Conservation (phyloP, 2,329 filamentous ascomycete species). For the Fusarium ambrosium region DNA sequence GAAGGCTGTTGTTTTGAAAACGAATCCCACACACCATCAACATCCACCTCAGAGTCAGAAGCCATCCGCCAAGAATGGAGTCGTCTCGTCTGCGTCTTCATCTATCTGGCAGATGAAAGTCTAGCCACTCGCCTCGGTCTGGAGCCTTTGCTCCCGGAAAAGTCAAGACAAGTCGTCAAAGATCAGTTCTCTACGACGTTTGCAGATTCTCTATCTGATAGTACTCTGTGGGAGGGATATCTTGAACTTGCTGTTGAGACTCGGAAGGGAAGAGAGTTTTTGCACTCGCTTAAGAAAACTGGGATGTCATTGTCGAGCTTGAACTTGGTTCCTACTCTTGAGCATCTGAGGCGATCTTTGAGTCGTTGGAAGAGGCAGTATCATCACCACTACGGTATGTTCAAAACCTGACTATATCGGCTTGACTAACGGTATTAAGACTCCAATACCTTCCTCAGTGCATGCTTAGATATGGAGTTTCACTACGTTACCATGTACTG, state of each 20-base stretch:
- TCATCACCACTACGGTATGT: conserved; percentile 12
- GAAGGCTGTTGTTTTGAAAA: conserved; percentile 32
- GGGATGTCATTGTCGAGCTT: not conserved
- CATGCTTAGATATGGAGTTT: conserved; percentile 27
- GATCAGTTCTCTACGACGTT: conserved; percentile 27
- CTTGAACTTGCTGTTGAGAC: conserved; percentile 26
- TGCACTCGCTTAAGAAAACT: conserved; percentile 13
- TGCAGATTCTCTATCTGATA: conserved; percentile 19
- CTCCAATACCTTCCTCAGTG: conserved; percentile 10
- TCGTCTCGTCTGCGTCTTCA: conserved; percentile 29
- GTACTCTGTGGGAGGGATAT: conserved; percentile 29
- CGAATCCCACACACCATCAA: not conserved
- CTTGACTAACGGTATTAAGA: not conserved
- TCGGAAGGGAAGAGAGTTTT: conserved; percentile 26
- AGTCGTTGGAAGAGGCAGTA: conserved; percentile 25
- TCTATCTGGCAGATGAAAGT: conserved; percentile 30
- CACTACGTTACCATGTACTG: conserved; percentile 28
- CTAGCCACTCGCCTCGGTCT: conserved; percentile 24
- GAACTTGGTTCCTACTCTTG: conserved; percentile 19
- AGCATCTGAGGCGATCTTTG: conserved; percentile 13
- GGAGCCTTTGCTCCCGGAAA: conserved; percentile 27
- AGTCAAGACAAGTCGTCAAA: conserved; percentile 29
- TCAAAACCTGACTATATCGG: not conserved
- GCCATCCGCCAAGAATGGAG: conserved; percentile 25
- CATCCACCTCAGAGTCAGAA: not conserved